phyloP scores from a whole-genome alignment of 495 filamentous ascomycete species.

The Entonaema liquescens region DNA sequence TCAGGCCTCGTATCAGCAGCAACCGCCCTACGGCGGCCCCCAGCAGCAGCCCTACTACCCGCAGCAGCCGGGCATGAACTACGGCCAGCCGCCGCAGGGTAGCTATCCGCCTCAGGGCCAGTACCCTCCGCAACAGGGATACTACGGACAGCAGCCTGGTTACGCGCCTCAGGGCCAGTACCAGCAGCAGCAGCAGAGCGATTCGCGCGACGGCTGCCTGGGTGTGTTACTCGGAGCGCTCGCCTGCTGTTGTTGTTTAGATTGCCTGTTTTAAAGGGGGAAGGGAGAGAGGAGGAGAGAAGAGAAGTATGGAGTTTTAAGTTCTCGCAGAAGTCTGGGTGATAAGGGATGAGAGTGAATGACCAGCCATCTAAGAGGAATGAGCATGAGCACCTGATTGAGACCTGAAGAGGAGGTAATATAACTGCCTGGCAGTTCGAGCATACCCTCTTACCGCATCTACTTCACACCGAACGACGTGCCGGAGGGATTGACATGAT shows the following conservation, averaged over 20 bases:
- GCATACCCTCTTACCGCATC: not conserved
- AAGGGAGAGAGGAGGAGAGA: not conserved
- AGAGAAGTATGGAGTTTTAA: not conserved
- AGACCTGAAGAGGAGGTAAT: slow-evolving; percentile 9
- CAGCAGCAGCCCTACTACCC: slow-evolving; percentile 48
- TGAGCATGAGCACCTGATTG: not conserved
- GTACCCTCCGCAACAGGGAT: slow-evolving; percentile 34
- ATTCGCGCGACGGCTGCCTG: slow-evolving; percentile 43
- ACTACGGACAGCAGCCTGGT: slow-evolving; percentile 38
- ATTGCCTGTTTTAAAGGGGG: slow-evolving; percentile 54
- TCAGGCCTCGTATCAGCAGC: slow-evolving; percentile 43
- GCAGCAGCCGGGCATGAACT: slow-evolving; percentile 53
- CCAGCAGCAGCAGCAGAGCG: slow-evolving; percentile 28
- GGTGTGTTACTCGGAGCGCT: slow-evolving; percentile 50
- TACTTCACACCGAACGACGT: not conserved
- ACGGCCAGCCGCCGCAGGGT: slow-evolving; percentile 44
- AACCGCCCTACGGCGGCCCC: slow-evolving; percentile 34
- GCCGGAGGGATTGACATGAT: not conserved
- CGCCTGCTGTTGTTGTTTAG: slow-evolving; percentile 61
- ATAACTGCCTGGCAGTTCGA: not conserved
- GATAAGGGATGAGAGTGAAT: not conserved
- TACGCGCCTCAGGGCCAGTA: slow-evolving; percentile 38
- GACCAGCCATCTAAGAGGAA: not conserved
- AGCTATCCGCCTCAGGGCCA: slow-evolving; percentile 10
- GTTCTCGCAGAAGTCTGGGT: not conserved